A percentile compares a stretch with the other conserved stretches of the same genome.
These are phyloP conservation scores for Bombardia bombarda DNA, from an alignment of 495 filamentous ascomycete genomes.

Conservation along the genomic window DNA sequence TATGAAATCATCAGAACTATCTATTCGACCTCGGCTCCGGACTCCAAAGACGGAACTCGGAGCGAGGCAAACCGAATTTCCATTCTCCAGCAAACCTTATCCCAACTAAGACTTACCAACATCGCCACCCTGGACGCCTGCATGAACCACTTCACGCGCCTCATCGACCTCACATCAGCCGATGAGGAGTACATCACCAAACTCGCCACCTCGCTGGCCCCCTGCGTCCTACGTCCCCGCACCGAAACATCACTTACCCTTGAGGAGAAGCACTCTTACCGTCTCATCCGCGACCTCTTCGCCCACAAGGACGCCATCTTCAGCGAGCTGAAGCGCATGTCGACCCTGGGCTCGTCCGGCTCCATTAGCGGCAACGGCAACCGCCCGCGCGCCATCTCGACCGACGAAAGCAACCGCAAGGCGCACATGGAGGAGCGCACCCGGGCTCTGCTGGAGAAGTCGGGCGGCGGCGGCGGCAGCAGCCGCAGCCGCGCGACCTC, in stretches of 20 bases:
- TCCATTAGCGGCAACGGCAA: slow-evolving; percentile 36
- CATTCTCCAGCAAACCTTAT: slow-evolving; percentile 91
- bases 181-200: slow-evolving; percentile 77
- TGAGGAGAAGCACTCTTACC: slow-evolving; percentile 89
- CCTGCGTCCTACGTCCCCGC: slow-evolving; percentile 82
- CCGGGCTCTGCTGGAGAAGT: slow-evolving; percentile 66
- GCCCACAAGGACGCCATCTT: slow-evolving; percentile 92
- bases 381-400: slow-evolving; percentile 82
- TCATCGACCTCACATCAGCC: slow-evolving; percentile 94
- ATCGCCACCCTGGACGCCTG: slow-evolving; percentile 97
- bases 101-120: slow-evolving; percentile 90
- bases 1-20: slow-evolving; percentile 99
- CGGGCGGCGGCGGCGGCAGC: slow-evolving; percentile 35
- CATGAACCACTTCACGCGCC: slow-evolving; percentile 93
- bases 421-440: slow-evolving; percentile 88
- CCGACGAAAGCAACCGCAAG: slow-evolving; percentile 91
- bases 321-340: slow-evolving; percentile 88
- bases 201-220: slow-evolving; percentile 70
- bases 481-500: slow-evolving; percentile 62
- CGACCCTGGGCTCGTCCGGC: slow-evolving; percentile 52
- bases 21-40: slow-evolving; percentile 76
- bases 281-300: slow-evolving; percentile 88
- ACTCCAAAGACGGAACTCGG: too few species aligned
- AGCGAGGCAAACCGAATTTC: slow-evolving; percentile 67
- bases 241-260: slow-evolving; percentile 82